Evolutionary conservation across 2,329 filamentous ascomycete genomes (phyloP).

Genomic region (Sclerotinia minor): DNA sequence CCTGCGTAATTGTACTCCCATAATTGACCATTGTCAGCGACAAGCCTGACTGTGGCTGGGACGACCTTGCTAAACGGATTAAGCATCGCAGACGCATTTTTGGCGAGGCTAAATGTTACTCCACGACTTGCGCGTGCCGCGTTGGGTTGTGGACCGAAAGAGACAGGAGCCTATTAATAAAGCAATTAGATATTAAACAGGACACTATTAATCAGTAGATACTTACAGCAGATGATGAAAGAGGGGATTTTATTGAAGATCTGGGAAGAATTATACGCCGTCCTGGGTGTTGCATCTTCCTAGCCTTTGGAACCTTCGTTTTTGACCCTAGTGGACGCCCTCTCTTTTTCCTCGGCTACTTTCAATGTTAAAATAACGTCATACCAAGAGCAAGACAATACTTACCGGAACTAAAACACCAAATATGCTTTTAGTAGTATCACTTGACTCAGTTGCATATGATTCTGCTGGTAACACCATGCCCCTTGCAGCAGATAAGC

Average conservation of each 20-base stretch:
- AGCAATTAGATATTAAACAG: neutral
- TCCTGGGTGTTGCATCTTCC: neutral
- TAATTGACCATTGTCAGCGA: neutral
- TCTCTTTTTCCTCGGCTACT: neutral
- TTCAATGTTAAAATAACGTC: neutral
- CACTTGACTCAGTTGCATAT: neutral
- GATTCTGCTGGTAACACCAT: neutral
- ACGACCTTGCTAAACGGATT: conserved; percentile 13
- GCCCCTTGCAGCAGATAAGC: neutral
- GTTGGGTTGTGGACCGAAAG: neutral
- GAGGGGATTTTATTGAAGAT: too few species aligned
- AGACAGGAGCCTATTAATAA: neutral
- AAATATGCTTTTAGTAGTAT: neutral
- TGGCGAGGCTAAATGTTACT: conserved; percentile 1
- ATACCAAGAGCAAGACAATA: neutral
- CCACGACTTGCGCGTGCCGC: neutral
- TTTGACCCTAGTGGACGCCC: neutral
- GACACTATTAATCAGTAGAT: too few species aligned
- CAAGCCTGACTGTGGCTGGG: neutral
- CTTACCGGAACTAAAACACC: neutral
- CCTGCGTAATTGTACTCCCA: conserved; percentile 17
- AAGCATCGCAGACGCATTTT: neutral
- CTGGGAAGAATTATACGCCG: neutral
- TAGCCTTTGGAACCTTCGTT: neutral
- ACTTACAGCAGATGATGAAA: neutral